Evolutionary conservation across 2,329 filamentous ascomycete species (phyloP), one percentile per base, ranked within the genome.

Genomic region (Conoideocrella luteorostrata): DNA sequence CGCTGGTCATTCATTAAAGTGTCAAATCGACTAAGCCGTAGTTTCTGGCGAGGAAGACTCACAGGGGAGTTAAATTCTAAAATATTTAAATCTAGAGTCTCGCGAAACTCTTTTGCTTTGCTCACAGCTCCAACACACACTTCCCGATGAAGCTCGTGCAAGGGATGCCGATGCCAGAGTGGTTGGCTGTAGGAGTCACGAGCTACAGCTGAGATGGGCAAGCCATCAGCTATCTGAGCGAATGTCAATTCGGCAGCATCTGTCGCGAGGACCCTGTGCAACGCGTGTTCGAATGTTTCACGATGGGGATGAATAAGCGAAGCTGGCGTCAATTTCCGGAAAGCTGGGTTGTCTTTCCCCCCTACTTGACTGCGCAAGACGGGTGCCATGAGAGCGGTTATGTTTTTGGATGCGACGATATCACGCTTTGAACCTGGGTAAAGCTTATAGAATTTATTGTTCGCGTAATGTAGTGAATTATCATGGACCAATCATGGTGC

Each of bases 151-250:
- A 33, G 39, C 15, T 52, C n/a, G 6, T 48, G n/a, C 15, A 54
- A 43, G 7, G 50, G 54, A 47, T 53, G 52, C 1, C 37, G 23
- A 36, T 20, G 33, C 20, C 17, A 22, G 17, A 36, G 33, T 21
- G 17, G 17, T 21, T 13, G 17, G 17, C 20, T 20, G 17, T 22
- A 20, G 13, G 33, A 20, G n/a, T 53, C 44, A 5, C 32, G 39
- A 0, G 41, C 43, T 1, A 49, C 41, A 4, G 42, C 26, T 2
- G n/a, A 13, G 2, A 51, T 11, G 0, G 54, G 56, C 3, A 59
- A 5, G 0, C 55, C 56, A 5, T 60, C 56, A 1, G 57, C 41
- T 0, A 57, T 52, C 20, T 60, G 52, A 4, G 51, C 51, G 32
- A 50, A 58, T 7, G 50, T 55, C 0, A 10, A 4, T 7, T 52